A percentile compares a stretch with the other conserved stretches of the same genome.
Conservation (phyloP, 2,329 filamentous ascomycete genomes). For the Sphaerulina vaccinii region DNA sequence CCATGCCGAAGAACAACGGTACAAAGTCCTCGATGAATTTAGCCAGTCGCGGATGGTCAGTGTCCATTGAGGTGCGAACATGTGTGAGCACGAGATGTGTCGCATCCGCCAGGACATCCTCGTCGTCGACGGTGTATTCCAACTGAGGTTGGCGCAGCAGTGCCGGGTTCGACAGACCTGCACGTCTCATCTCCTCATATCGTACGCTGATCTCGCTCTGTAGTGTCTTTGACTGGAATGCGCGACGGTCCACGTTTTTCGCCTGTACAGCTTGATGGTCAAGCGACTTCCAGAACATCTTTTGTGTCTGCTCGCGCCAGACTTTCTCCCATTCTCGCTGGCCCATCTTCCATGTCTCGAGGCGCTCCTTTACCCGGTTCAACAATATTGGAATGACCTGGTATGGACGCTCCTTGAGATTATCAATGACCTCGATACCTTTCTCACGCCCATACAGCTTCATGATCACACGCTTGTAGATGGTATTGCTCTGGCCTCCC, state of each 20-base stretch:
- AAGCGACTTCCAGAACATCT: conserved; percentile 91
- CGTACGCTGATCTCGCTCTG: conserved; percentile 89
- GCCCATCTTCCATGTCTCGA: conserved; percentile 96
- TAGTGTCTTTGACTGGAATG: conserved; percentile 85
- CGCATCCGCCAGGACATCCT: conserved; percentile 53
- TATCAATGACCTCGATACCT: conserved; percentile 79
- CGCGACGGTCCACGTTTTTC: conserved; percentile 80
- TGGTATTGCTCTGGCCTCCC: conserved; percentile 90
- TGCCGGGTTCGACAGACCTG: conserved; percentile 38
- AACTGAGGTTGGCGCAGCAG: conserved; percentile 57
- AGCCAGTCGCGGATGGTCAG: conserved; percentile 46
- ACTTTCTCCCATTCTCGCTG: conserved; percentile 99
- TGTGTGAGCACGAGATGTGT: conserved; percentile 47
- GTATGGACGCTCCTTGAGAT: conserved; percentile 81
- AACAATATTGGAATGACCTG: conserved; percentile 86
- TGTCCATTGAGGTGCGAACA: conserved; percentile 42
- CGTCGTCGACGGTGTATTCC: conserved; percentile 65
- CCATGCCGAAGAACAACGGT: conserved; percentile 51
- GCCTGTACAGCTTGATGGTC: conserved; percentile 94
- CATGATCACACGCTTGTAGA: conserved; percentile 95
- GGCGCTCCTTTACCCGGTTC: conserved; percentile 87
- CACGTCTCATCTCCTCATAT: conserved; percentile 82
- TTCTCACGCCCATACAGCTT: conserved; percentile 89
- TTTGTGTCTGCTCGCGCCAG: conserved; percentile 92
- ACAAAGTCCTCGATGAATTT: conserved; percentile 53